Base-by-base conservation (phyloP, 768 basidiomycete species). In the Phaeotremella skinneri region DNA sequence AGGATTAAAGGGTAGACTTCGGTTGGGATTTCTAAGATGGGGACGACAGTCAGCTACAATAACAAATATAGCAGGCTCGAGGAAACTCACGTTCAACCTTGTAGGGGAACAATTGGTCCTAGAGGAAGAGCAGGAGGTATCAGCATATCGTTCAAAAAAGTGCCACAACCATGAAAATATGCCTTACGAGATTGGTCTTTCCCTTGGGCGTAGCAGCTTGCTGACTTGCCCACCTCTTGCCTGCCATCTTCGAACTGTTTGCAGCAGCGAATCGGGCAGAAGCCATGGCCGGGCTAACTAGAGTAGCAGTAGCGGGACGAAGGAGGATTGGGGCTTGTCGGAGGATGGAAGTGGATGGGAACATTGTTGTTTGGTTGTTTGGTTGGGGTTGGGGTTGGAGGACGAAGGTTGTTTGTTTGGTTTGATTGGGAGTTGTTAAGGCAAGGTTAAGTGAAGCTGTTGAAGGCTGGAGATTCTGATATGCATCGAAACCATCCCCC, bases 341-440 rank as follows among this genome's bases (percentile, higher is more conserved):
- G 11, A 13, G 43, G 43, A 45, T 7, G 13, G 21, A 45, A 6
- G 21, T 45, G 11, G 13, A 14, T 45, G 43, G 43, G 43, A 45
- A 45, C 43, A 45, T 45, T 45, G 43, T 45, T 37, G 34, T 7
- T 37, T 37, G 7, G 34, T n/a, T n/a, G 34, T 37, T 37, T 37
- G 34, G 34, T 37, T 37, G 7, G 34, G 34, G 7, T 37, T 37
- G 34, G 34, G 34, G 7, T 37, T 37, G 34, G 34, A 7, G 17
- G 34, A 37, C 7, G 9, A 7, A 37, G 34, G 17, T 37, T 37
- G 34, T n/a, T n/a, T n/a, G n/a, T n/a, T n/a, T n/a, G n/a, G n/a
- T n/a, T n/a, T n/a, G n/a, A n/a, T n/a, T n/a, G n/a, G n/a, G n/a
- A 17, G 17, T 37, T 37, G 34, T 37, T 37, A 37, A 37, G 34